Evolutionary conservation across 345 rosid species (phyloP), one percentile per base, ranked within the genome.

Genomic region (Murraya koenigii): DNA sequence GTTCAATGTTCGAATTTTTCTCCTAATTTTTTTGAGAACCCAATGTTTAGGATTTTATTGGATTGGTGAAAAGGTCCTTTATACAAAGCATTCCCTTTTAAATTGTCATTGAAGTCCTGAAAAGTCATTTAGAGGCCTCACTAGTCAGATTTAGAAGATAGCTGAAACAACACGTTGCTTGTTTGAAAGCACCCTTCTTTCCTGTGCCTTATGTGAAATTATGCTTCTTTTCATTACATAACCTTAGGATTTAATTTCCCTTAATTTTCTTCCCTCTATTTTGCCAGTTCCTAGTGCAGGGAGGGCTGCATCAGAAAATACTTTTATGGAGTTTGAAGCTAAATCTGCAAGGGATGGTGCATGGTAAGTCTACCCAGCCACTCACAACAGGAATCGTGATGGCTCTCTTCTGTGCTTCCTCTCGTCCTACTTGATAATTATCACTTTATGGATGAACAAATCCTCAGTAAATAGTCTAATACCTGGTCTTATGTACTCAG

Each of bases 291-390:
- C 92, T 33, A 81, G 79, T 83, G 85, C 85, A 41, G 90, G 85
- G 83, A 93, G 89, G 80, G 82, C 62, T 75, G 84, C 86, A 76
- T 84, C 93, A 72, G 97, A 97, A 80, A 82, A 79, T 72, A 72
- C 87, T 75, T 85, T 81, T 56, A 86, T 91, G 93, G 98, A 97
- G 77, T 97, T 91, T 84, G 98, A 97, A 90, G 98, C 98, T 73
- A 97, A 91, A 84, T 97, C 98, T 79, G 84, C 94, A 3, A 87
- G 99, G 80, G 99, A 97, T 82, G 98, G 99, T 79, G 99, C 99
- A 73, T 97, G 99, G 99, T 97, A 81, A 83, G 87, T 84, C 65
- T 71, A 39, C 75, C 75, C 49, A 15, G 56, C n/a, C 26, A 70
- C 79, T 83, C 14, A 15, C 13, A 17, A 36, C 74, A 72, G 44